A percentile compares a stretch with the other conserved stretches of the same genome.
Conservation (phyloP, 495 filamentous ascomycete genomes). For the Chaetomium tenue region DNA sequence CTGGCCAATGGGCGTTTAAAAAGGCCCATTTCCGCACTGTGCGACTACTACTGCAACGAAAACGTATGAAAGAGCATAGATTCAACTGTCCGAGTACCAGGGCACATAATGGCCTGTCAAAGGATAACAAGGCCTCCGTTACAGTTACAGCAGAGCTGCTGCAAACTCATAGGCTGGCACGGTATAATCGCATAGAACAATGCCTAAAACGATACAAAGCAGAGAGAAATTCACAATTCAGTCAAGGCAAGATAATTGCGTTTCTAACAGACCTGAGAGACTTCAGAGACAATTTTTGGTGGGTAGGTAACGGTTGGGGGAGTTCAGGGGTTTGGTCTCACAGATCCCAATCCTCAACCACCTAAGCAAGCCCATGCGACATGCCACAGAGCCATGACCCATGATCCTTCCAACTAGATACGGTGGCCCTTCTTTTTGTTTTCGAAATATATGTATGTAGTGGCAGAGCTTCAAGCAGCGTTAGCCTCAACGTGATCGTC, state of each 20-base stretch:
- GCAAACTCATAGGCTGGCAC: no score
- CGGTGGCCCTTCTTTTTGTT: no score
- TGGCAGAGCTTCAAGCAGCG: slow-evolving; percentile 35
- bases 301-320: neutral
- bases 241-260: neutral
- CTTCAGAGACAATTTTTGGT: neutral
- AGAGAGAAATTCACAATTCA: no score
- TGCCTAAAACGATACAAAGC: no score
- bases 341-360: slow-evolving; percentile 8
- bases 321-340: slow-evolving; percentile 2
- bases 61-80: neutral
- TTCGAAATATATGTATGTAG: no score
- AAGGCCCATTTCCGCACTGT: slow-evolving; percentile 1
- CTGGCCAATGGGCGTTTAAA: slow-evolving; percentile 18
- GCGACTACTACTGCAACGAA: neutral
- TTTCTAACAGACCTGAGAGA: neutral
- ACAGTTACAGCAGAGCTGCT: no score
- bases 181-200: no score
- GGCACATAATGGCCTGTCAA: no score
- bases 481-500: slow-evolving; percentile 49
- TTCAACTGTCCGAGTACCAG: neutral
- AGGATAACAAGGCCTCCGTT: no score
- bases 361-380: neutral
- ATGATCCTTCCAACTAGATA: no score
- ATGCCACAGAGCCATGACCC: neutral